These are phyloP conservation scores for Corylus americana DNA, from an alignment of 306 rosid genomes.

Conservation along the genomic window DNA sequence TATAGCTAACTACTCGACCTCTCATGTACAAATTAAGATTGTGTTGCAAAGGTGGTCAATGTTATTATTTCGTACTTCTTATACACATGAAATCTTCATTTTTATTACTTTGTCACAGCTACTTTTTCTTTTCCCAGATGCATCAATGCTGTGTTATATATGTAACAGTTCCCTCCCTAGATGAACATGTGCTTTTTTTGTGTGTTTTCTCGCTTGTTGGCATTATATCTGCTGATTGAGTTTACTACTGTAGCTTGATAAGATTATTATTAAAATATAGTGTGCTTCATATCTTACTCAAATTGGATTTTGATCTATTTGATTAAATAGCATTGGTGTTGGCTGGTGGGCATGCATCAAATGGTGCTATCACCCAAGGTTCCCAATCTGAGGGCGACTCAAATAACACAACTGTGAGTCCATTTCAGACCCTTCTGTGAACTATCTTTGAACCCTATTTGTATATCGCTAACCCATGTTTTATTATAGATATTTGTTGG, in stretches of 20 bases:
- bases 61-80: neutral
- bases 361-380: conserved; percentile 71
- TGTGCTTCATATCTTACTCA: neutral
- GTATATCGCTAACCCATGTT: conserved; percentile 22
- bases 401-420: conserved; percentile 88
- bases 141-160: neutral
- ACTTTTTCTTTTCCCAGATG: neutral
- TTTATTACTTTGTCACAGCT: neutral
- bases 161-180: neutral
- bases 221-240: conserved; percentile 19
- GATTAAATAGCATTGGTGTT: conserved; percentile 72
- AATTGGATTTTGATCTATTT: neutral
- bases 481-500: conserved; percentile 88
- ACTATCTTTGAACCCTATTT: conserved; percentile 10
- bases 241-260: conserved; percentile 10
- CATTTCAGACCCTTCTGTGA: conserved; percentile 16
- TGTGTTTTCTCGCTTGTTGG: neutral
- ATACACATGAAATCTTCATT: neutral
- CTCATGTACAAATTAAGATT: neutral
- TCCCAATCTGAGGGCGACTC: conserved; percentile 78
- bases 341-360: conserved; percentile 85
- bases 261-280: neutral
- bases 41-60: neutral
- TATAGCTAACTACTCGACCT: neutral
- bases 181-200: neutral